phyloP scores from a whole-genome alignment of 1,284 basidiomycete genomes.

The Apiotrichum gracile region DNA sequence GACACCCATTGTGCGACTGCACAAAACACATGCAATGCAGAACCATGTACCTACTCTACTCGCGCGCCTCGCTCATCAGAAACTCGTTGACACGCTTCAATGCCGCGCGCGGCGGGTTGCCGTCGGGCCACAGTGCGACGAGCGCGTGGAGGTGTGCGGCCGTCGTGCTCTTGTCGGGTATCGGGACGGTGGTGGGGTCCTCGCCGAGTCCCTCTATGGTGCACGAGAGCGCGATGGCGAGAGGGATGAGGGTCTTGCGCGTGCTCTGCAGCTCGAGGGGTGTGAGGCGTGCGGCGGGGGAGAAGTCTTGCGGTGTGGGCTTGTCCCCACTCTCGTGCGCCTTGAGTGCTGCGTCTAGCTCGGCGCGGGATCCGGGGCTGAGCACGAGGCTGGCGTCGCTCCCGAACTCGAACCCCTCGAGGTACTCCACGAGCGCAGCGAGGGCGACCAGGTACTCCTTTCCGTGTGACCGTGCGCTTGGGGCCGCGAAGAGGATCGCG shows the following conservation, averaged over 20 bases:
- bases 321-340: not conserved
- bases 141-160: slow-evolving; percentile 34
- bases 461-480: slow-evolving; percentile 21
- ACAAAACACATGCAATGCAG: no score
- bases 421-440: slow-evolving; percentile 7
- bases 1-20: no score
- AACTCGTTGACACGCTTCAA: slow-evolving; percentile 45
- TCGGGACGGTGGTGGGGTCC: not conserved
- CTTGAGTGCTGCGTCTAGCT: slow-evolving; percentile 8
- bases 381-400: slow-evolving; percentile 10
- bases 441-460: slow-evolving; percentile 22
- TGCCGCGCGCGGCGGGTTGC: slow-evolving; percentile 41
- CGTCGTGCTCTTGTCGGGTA: slow-evolving; percentile 24
- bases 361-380: slow-evolving; percentile 11
- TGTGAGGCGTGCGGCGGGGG: not conserved
- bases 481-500: slow-evolving; percentile 13
- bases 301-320: not conserved
- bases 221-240: slow-evolving; percentile 26
- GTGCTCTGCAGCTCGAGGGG: not conserved
- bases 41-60: no score
- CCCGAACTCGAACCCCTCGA: not conserved
- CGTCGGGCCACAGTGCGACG: slow-evolving; percentile 41
- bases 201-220: slow-evolving; percentile 9
- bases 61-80: slow-evolving; percentile 24
- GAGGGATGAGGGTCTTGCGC: slow-evolving; percentile 26